phyloP scores from a whole-genome alignment of 1,284 basidiomycete species.

The Malassezia psittaci region DNA sequence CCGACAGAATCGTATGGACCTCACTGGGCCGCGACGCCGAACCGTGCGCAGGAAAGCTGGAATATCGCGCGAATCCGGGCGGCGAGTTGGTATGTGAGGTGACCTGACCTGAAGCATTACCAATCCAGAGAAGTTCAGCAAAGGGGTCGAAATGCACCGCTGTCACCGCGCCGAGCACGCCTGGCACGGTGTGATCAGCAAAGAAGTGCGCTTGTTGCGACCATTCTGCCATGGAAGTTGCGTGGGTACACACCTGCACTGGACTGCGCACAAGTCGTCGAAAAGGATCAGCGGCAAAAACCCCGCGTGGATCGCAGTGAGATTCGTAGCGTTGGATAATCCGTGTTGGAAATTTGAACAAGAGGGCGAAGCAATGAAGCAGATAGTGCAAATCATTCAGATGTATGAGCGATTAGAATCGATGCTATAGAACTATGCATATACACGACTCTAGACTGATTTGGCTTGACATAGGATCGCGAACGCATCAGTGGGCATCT shows the following conservation, averaged over 20 bases:
- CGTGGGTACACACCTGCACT: constrained; percentile 2
- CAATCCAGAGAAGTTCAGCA: constrained; percentile 80
- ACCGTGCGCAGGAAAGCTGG: constrained; percentile 51
- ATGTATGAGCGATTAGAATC: no score
- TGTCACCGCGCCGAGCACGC: constrained; percentile 30
- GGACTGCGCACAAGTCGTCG: not conserved
- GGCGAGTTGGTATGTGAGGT: constrained; percentile 53
- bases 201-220: constrained; percentile 36
- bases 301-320: no score
- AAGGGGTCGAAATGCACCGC: constrained; percentile 72
- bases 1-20: constrained; percentile 40
- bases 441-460: not conserved
- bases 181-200: constrained; percentile 30
- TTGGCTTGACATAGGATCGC: not conserved
- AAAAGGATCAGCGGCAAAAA: no score
- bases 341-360: no score
- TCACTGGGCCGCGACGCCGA: constrained; percentile 53
- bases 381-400: no score
- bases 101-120: constrained; percentile 64
- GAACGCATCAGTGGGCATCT: not conserved
- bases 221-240: constrained; percentile 33
- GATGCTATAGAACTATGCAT: not conserved
- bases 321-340: no score
- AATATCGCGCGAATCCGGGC: constrained; percentile 54
- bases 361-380: no score